Conservation (phyloP, 2,329 filamentous ascomycete genomes). For the Hirsutella thompsonii region DNA sequence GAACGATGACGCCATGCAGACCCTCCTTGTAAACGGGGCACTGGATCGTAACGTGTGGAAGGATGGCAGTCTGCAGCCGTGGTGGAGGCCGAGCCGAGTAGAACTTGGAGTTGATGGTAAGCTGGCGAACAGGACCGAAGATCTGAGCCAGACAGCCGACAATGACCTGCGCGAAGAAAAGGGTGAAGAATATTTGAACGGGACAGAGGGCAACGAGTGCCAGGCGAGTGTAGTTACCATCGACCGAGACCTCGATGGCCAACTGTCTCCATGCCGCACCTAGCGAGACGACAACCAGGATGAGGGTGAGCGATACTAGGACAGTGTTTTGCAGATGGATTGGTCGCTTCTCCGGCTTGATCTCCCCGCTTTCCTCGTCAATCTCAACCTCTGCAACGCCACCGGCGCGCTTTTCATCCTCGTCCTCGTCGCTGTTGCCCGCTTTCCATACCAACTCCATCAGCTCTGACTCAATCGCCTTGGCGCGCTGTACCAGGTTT, state of each 20-base stretch:
- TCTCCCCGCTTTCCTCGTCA: slow-evolving; percentile 59
- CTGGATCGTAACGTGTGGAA: slow-evolving; percentile 71
- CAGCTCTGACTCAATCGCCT: slow-evolving; percentile 60
- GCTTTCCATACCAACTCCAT: slow-evolving; percentile 68
- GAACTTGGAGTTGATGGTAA: slow-evolving; percentile 67
- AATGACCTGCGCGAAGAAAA: slow-evolving; percentile 72
- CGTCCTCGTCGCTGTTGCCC: slow-evolving; percentile 39
- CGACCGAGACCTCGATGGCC: slow-evolving; percentile 54
- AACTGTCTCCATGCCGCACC: slow-evolving; percentile 60
- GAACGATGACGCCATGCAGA: slow-evolving; percentile 58
- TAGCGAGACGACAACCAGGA: slow-evolving; percentile 51
- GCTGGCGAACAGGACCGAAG: slow-evolving; percentile 61
- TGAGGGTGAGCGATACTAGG: slow-evolving; percentile 53
- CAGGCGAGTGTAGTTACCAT: slow-evolving; percentile 48
- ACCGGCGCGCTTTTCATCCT: slow-evolving; percentile 35
- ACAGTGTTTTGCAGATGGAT: slow-evolving; percentile 59
- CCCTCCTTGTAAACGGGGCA: slow-evolving; percentile 86
- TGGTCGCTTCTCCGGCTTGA: slow-evolving; percentile 50
- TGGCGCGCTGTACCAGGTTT: slow-evolving; percentile 55
- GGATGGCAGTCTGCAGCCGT: slow-evolving; percentile 38
- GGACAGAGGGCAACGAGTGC: slow-evolving; percentile 54
- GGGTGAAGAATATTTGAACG: slow-evolving; percentile 66
- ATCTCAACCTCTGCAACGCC: slow-evolving; percentile 40
- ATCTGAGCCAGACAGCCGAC: slow-evolving; percentile 64
- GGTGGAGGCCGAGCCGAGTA: slow-evolving; percentile 62